These are phyloP conservation scores for Nicotiana knightiana DNA, from an alignment of 257 asterid species.

Conservation along the genomic window DNA sequence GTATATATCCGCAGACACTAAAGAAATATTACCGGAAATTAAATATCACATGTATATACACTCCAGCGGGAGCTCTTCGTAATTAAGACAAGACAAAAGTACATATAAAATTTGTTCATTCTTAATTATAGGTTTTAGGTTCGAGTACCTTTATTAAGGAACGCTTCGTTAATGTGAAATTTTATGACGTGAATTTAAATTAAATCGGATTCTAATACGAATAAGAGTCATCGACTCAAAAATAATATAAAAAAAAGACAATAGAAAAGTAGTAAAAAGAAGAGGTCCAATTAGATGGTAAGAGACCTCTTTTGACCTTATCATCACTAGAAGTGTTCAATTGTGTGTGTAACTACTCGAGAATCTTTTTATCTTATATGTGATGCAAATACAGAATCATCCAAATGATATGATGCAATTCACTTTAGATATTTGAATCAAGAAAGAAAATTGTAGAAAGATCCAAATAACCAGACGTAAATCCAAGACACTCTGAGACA, in stretches of 20 bases:
- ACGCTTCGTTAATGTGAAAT: rapidly evolving
- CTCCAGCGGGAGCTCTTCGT: background rate
- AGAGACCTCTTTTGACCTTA: background rate
- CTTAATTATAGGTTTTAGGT: rapidly evolving
- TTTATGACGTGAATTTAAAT: too few species aligned
- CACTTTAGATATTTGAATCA: background rate
- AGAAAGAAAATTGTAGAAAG: background rate
- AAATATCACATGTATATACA: background rate
- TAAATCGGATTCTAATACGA: too few species aligned
- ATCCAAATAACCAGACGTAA: background rate
- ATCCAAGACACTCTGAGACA: background rate
- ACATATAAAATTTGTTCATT: rapidly evolving
- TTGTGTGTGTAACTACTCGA: background rate
- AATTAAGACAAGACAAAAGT: too few species aligned
- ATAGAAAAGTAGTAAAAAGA: background rate
- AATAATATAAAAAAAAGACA: background rate
- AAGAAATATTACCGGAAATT: background rate
- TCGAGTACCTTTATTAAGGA: too few species aligned
- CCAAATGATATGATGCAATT: background rate
- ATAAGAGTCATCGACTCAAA: too few species aligned
- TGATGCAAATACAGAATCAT: background rate
- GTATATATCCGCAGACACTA: background rate
- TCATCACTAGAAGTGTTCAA: background rate
- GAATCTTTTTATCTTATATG: background rate
- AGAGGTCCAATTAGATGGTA: background rate